These are phyloP conservation scores for Cercophora sp. DNA, from an alignment of 495 filamentous ascomycete genomes.

Conservation along the genomic window DNA sequence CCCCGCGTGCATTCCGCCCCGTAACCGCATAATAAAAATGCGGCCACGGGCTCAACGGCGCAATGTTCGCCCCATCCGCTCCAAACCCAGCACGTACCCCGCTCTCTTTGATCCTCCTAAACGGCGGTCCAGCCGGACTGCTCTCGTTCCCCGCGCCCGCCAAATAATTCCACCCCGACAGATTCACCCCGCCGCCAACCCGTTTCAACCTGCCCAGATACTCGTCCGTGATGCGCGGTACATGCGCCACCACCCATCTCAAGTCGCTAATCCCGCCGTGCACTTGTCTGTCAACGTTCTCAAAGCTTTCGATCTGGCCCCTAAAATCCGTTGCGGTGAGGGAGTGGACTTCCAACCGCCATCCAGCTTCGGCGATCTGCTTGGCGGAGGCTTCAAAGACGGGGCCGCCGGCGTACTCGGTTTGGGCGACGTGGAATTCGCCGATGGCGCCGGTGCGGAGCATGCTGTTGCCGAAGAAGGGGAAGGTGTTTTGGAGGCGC, in stretches of 20 bases:
- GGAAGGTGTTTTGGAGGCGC: conserved; percentile 24
- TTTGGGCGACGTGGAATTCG: conserved; percentile 21
- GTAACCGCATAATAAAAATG: conserved; percentile 30
- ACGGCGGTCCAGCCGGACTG: conserved; percentile 23
- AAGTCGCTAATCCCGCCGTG: conserved; percentile 10
- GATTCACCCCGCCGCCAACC: conserved; percentile 26
- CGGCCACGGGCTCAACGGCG: conserved; percentile 26
- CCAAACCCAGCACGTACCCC: conserved; percentile 26
- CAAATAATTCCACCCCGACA: conserved; percentile 25
- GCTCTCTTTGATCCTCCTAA: conserved; percentile 19
- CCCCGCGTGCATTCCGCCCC: conserved; percentile 23
- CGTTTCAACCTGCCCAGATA: conserved; percentile 20
- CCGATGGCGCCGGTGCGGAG: conserved; percentile 28
- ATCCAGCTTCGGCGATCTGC: conserved; percentile 21
- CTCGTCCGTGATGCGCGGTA: conserved; percentile 24
- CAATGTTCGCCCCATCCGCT: conserved; percentile 28
- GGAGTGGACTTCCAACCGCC: conserved; percentile 30
- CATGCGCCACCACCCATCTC: conserved; percentile 29
- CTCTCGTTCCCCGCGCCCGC: conserved; percentile 17
- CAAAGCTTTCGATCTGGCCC: conserved; percentile 21
- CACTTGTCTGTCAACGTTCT: conserved; percentile 14
- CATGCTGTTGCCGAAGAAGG: conserved; percentile 28
- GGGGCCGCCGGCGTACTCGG: conserved; percentile 21
- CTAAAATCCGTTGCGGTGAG: conserved; percentile 15
- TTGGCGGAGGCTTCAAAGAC: conserved; percentile 19